Base-by-base conservation (phyloP, 768 basidiomycete species). In the Psilocybe subaeruginosa region DNA sequence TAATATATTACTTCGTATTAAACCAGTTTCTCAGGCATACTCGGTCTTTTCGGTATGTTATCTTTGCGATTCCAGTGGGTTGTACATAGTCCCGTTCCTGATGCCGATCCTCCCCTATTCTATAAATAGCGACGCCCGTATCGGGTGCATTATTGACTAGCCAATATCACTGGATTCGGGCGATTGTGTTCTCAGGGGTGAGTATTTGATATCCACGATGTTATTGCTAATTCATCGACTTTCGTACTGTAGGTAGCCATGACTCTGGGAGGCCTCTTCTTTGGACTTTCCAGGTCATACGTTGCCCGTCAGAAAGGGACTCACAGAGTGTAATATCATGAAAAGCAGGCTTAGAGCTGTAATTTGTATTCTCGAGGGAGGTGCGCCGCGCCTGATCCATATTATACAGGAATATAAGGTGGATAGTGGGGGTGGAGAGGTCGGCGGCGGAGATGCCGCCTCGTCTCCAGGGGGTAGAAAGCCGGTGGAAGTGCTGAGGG, bases 111-210 rank as follows among this genome's bases (percentile, higher is more conserved):
- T 31, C 23, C 23, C 23, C 23, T 23, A 23, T 23, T 23, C 23
- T 37, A 56, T 19, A 31, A 12, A 43, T 16, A 80, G 79, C 76
- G 12, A 78, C 78, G 1, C 85, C 85, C 0, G 80, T 85, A 63
- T 74, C 78, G 19, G 85, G 85, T 6, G 82, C 82, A 11, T 68
- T 86, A 12, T 72, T 86, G 5, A 83, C 80, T 0, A 69, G 68
- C 8, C 61, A 76, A 1, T 80, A 77, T 54, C 63, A 73, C 46
- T 85, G 85, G 85, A 70, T 75, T 70, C 71, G 73, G 17, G 76
- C 77, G 0, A 74, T 73, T 23, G 60, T 80, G 3, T 82, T 82
- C 61, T 75, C 76, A 35, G 82, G 77, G 16, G 76, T 72, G 59
- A 48, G 71, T 73, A 12, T 33, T 19, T 33, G 31, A 2, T 4